A percentile compares a stretch with the other conserved stretches of the same genome.
Evolutionary conservation across 768 basidiomycete species (phyloP).

Genomic region (Panellus pusillus): DNA sequence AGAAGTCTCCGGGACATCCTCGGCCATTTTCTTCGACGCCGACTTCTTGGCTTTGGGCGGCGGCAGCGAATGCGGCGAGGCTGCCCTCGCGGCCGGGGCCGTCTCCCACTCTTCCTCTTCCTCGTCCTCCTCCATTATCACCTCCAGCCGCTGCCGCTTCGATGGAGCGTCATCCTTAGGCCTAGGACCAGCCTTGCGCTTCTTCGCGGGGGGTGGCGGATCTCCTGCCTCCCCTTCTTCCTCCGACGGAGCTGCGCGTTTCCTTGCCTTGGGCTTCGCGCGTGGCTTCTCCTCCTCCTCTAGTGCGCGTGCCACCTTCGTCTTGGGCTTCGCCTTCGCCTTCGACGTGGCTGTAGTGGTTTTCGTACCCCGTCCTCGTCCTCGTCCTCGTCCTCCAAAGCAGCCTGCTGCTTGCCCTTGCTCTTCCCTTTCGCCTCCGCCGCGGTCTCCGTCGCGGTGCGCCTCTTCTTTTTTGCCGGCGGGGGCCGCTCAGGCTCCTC

Average conservation of each 20-base stretch:
- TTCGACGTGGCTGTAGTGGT: not conserved
- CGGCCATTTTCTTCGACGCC: not conserved
- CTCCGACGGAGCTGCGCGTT: not conserved
- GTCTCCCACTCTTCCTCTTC: slow-evolving; percentile 4
- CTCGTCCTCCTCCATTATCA: slow-evolving; percentile 15
- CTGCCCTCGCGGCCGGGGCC: not conserved
- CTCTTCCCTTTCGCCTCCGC: not conserved
- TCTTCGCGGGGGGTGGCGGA: not conserved
- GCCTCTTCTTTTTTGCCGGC: not conserved
- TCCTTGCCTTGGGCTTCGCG: slow-evolving; percentile 11
- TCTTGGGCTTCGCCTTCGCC: not conserved
- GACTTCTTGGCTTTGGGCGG: not conserved
- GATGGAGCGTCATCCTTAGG: not conserved
- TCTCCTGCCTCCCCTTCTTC: not conserved
- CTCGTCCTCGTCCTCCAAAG: too few relatives aligned
- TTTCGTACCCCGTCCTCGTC: too few relatives aligned
- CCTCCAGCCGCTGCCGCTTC: slow-evolving; percentile 7
- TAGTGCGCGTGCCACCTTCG: too few relatives aligned
- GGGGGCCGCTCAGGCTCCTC: not conserved
- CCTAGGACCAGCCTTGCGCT: not conserved
- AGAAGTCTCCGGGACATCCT: not conserved
- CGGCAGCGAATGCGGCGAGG: too few relatives aligned
- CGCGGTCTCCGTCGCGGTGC: not conserved
- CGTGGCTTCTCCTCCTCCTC: not conserved
- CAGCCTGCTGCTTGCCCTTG: not conserved